Evolutionary conservation across 1,284 basidiomycete species (phyloP).

Genomic region (Xerocomus amazonicus): DNA sequence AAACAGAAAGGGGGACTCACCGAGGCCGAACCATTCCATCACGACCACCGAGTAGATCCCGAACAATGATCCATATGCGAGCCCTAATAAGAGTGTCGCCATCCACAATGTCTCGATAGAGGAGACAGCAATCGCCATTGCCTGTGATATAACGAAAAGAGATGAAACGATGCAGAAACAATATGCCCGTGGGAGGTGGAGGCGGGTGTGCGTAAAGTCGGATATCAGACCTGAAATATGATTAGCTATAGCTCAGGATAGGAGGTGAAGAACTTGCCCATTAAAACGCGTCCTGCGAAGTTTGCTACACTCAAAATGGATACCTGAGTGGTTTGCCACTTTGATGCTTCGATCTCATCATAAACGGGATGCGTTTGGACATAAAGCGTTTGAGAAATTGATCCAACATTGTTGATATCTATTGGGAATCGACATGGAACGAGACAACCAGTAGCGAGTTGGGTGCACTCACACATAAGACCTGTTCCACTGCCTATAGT

Average conservation of each 20-base stretch:
- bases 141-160: conserved; percentile 69
- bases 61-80: conserved; percentile 78
- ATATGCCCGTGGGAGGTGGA: conserved; percentile 64
- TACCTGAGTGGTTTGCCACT: conserved; percentile 84
- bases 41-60: conserved; percentile 74
- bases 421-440: conserved; percentile 2
- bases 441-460: neutral
- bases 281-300: conserved; percentile 74
- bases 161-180: conserved; percentile 65
- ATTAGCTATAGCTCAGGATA: neutral
- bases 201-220: conserved; percentile 63
- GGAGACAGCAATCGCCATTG: conserved; percentile 54
- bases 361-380: conserved; percentile 62
- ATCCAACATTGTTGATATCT: conserved; percentile 96
- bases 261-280: conserved; percentile 44
- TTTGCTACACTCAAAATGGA: conserved; percentile 84
- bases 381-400: conserved; percentile 83
- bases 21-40: conserved; percentile 86
- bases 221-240: conserved; percentile 55
- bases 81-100: conserved; percentile 68
- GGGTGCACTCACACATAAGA: conserved; percentile 67
- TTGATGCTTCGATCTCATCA: conserved; percentile 62
- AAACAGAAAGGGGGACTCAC: conserved; percentile 36
- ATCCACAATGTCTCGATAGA: conserved; percentile 69
- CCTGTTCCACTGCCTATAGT: conserved; percentile 80